These are phyloP conservation scores for Cutaneotrichosporon mucoides DNA, from an alignment of 1,284 basidiomycete genomes.

Conservation along the genomic window DNA sequence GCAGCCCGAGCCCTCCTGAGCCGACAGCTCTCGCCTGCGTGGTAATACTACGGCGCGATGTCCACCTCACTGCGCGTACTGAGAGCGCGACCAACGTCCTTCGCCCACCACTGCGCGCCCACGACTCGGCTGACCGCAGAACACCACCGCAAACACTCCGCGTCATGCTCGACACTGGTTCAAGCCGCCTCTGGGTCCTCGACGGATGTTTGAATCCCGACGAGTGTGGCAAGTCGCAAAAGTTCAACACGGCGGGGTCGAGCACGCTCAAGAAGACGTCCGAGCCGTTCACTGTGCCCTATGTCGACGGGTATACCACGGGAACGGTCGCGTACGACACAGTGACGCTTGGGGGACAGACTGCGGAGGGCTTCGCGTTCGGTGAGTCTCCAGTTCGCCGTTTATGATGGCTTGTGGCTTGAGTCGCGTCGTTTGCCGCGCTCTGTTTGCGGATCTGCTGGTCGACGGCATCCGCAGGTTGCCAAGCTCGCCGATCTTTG, in stretches of 20 bases:
- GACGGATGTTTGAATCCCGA: conserved; percentile 14
- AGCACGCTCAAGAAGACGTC: conserved; percentile 34
- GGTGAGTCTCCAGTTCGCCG: background rate
- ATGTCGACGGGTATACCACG: background rate
- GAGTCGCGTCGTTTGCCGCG: too few relatives aligned
- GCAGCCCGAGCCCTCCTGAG: too few relatives aligned
- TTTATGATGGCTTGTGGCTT: too few relatives aligned
- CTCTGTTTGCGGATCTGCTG: too few relatives aligned
- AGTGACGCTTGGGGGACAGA: background rate
- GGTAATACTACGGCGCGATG: too few relatives aligned
- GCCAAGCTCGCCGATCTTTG: too few relatives aligned
- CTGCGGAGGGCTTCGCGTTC: background rate
- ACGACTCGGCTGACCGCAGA: too few relatives aligned
- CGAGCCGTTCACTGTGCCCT: conserved; percentile 12
- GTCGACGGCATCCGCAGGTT: too few relatives aligned
- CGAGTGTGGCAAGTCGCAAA: conserved; percentile 22
- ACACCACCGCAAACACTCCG: conserved; percentile 54
- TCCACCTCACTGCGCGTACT: too few relatives aligned
- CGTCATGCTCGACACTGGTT: conserved; percentile 59
- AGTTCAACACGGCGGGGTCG: conserved; percentile 13
- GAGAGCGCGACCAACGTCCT: too few relatives aligned
- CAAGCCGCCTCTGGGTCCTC: conserved; percentile 54
- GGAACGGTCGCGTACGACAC: background rate
- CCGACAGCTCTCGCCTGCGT: too few relatives aligned
- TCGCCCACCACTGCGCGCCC: too few relatives aligned